Evolutionary conservation across 768 basidiomycete genomes (phyloP), one percentile per base, ranked within the genome.

Genomic region (Tylopilus rubrobrunneus): DNA sequence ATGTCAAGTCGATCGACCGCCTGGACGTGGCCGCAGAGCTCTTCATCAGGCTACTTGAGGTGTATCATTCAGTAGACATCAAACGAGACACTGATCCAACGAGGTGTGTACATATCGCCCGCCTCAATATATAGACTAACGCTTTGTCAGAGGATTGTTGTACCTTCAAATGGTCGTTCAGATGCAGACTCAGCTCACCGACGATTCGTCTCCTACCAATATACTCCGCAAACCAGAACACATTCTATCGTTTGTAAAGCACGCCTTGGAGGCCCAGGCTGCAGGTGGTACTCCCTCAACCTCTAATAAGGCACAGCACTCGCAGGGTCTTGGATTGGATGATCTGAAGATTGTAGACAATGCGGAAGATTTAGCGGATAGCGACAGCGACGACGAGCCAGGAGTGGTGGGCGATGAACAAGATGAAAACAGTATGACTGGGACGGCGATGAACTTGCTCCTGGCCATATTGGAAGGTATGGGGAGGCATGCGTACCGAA

Each of bases 401-500:
- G 68, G 73, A 17, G 59, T 74, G 45, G 69, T 67, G 1, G 74
- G 74, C 25, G 61, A 63, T 7, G 66, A 76, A 44, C 70, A 69
- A 23, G 70, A 72, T 6, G 80, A 84, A 60, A 76, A 84, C 31
- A 86, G 87, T 51, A 81, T 96, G 75, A 74, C 79, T 0, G 80
- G 84, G 55, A 96, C 92, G 0, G 83, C 91, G 1, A 68, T 97
- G 21, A 89, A 86, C 54, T 70, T 97, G 0, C 71, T 98, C 25
- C 78, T 98, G 4, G 85, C 94, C 1, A 79, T 92, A 34, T 77
- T 98, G 28, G 93, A 96, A 83, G 89, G 95, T 92, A 56, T 55
- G 69, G 48, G 7, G 12, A 53, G 17, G 49, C 43, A 41, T 14
- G 1, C 34, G 25, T 29, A 10, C 14, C 29, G 27, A 27, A 23